Conservation (phyloP, 257 asterid species). For the Ajuga chamaepitys region DNA sequence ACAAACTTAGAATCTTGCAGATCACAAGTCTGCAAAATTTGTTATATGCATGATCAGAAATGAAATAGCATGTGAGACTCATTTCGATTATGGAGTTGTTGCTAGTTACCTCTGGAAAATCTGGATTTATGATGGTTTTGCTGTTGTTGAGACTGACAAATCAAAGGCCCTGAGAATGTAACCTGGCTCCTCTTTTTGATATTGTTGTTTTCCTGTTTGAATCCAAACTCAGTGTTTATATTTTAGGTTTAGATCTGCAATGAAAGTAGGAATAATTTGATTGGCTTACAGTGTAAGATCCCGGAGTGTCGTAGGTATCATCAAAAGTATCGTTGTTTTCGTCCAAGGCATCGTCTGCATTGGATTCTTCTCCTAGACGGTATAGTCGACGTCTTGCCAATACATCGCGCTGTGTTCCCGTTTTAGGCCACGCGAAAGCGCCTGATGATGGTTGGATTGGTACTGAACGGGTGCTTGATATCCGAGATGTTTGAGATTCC, state of each 20-base stretch:
- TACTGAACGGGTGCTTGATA: slow-evolving; percentile 51
- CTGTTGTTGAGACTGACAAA: slow-evolving; percentile 19
- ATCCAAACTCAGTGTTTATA: neutral
- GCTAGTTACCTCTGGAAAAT: slow-evolving; percentile 49
- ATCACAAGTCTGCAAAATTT: slow-evolving; percentile 32
- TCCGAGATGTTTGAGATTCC: slow-evolving; percentile 52
- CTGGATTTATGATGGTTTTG: slow-evolving; percentile 48
- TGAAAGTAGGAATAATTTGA: neutral
- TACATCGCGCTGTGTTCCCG: slow-evolving; percentile 30
- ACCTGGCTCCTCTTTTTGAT: slow-evolving; percentile 33
- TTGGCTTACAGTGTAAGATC: slow-evolving; percentile 31
- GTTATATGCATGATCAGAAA: no score
- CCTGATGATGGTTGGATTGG: slow-evolving; percentile 49
- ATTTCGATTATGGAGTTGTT: neutral
- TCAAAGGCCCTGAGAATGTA: slow-evolving; percentile 50
- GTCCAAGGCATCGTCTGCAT: slow-evolving; percentile 12
- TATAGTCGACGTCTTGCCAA: slow-evolving; percentile 23
- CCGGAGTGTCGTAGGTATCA: slow-evolving; percentile 28
- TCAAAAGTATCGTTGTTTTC: slow-evolving; percentile 35
- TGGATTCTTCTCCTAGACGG: neutral
- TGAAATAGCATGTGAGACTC: neutral
- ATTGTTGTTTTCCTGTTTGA: slow-evolving; percentile 32
- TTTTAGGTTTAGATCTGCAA: no score
- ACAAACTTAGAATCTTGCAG: neutral
- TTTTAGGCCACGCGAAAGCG: slow-evolving; percentile 33